Percentiles rank a stretch among this genome's conserved stretches.
Conservation (phyloP, 257 asterid genomes). For the Solanum chmielewskii region DNA sequence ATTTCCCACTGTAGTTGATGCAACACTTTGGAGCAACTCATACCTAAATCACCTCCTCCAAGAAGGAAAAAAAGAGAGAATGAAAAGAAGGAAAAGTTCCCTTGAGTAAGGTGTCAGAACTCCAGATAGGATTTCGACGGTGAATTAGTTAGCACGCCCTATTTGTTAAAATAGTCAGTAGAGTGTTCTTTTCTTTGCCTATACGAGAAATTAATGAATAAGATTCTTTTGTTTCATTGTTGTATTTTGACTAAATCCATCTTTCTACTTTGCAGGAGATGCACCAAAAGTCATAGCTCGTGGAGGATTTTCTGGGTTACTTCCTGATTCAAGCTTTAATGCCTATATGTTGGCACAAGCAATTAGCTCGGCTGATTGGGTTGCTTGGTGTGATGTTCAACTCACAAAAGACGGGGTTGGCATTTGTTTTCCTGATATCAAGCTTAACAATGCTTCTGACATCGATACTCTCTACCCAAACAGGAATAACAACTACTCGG, state of each 20-base stretch:
- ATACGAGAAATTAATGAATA: background rate
- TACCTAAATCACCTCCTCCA: background rate
- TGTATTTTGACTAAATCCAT: background rate
- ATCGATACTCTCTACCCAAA: background rate
- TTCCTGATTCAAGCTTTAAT: conserved; percentile 53
- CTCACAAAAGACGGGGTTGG: conserved; percentile 78
- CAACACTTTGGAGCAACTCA: background rate
- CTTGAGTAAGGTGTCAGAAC: background rate
- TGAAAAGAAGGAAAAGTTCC: background rate
- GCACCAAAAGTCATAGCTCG: conserved; percentile 63
- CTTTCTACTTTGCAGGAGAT: conserved; percentile 35
- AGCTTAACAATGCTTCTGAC: conserved; percentile 44
- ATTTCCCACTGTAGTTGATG: background rate
- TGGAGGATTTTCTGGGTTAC: conserved; percentile 84
- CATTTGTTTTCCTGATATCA: conserved; percentile 55
- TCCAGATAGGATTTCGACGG: background rate
- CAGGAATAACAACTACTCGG: conserved; percentile 23
- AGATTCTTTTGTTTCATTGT: background rate
- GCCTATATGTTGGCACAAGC: conserved; percentile 30
- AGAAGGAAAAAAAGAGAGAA: background rate
- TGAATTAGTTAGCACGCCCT: background rate
- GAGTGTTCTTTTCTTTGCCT: background rate
- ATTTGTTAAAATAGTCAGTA: background rate
- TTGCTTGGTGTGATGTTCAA: conserved; percentile 74
- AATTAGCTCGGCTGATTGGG: conserved; percentile 19